Base-by-base conservation (phyloP, 441 rosid species). In the Mallotus repandus region DNA sequence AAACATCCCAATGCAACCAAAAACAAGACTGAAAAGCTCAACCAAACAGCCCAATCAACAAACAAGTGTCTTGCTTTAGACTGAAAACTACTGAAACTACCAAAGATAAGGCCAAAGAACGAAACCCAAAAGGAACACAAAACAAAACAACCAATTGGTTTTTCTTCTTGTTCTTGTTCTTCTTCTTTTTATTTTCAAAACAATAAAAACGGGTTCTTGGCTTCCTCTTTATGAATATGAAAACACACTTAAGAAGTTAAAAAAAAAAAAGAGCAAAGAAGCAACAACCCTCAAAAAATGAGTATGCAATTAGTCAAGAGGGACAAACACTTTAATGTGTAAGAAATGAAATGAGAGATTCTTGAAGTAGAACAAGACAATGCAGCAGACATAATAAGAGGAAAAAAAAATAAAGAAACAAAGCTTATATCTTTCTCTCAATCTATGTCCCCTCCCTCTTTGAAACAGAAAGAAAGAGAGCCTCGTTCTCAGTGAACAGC, bases 401-500 rank as follows among this genome's bases (percentile, higher is more conserved):
- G 74, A 57, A 79, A 61, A 75, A 25, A 75, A 64, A 49, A 48
- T n/a, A 69, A 13, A 13, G 54, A 29, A 35, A 14, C 41, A 78
- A 57, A 67, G 77, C 73, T 29, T 76, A 68, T 68, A 80, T 53
- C 79, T 79, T 81, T 79, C 69, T 74, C 68, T 83, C 80, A 70
- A 76, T 78, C 77, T 82, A 66, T 76, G 76, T 75, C 70, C 68
- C 76, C 71, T 70, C 68, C 76, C 71, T 78, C 75, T 74, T 68
- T 75, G 72, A 71, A 80, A 77, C 79, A 81, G 78, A 81, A 81
- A 77, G 78, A 81, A 81, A 80, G 74, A 80, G 74, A 78, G 88
- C 91, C 91, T 89, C 89, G 95, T 89, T 85, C 84, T 89, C 82
- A 79, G 86, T 76, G 84, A 85, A 85, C 92, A 84, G 82, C 86